Base-by-base conservation (phyloP, 495 filamentous ascomycete genomes). In the Neurospora sp. region DNA sequence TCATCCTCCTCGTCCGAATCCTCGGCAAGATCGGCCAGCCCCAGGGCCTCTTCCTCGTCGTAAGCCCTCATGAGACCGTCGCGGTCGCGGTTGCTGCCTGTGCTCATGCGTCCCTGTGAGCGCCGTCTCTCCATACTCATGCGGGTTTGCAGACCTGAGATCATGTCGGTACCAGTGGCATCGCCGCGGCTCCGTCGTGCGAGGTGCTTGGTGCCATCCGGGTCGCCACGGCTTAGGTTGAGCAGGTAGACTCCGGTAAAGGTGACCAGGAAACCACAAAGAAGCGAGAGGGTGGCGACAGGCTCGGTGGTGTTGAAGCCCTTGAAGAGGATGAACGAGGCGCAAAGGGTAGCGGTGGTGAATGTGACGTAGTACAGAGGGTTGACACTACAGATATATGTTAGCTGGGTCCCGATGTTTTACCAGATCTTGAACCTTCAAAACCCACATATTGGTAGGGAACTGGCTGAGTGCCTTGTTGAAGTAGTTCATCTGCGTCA, bases 361-460 rank as follows among this genome's bases (percentile, higher is more conserved):
- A 99, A 99, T n/a, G 95, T 98, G 70, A 99, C 96, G 82, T 99
- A 99, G 86, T 99, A 99, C 41, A 99, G 89, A 1, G 96, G 96
- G 80, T 98, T 99, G 42, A 99, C 96, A 76, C 96, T 99, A 77
- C 18, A 39, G n/a, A 76, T 9, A 69, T 0, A 54, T n/a, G 74
- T 87, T 77, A 86, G 82, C 69, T 60, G 4, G 62, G 72, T 71
- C 27, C 35, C 23, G 4, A 49, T 31, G 40, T 16, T 91, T 83
- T 31, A 2, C 6, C 14, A 42, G 38, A 18, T 20, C 7, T 10
- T 20, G 16, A 16, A 44, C 12, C 11, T 18, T 12, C 9, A 37
- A 39, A 41, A 70, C 78, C 16, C 89, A 98, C 95, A 99, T 94
- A 72, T 94, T 95, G 37, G 96, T 98, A 18, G 93, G 94, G 84